Base-by-base conservation (phyloP, 2,329 filamentous ascomycete genomes). In the Ceratocystis variospora region DNA sequence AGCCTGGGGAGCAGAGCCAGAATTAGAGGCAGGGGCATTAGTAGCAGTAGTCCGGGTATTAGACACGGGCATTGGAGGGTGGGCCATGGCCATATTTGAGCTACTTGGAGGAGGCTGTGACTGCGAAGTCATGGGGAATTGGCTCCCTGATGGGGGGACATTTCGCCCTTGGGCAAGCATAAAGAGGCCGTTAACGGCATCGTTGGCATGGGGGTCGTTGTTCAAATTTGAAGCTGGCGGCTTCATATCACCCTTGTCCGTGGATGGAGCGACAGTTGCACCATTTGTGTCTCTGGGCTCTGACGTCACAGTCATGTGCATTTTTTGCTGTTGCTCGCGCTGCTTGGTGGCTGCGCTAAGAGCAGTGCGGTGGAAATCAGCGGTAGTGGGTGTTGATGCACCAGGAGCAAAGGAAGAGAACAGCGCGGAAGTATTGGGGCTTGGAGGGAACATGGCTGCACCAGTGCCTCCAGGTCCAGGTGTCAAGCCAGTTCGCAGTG, bases 351-450 rank as follows among this genome's bases (percentile, higher is more conserved):
- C 87, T 22, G 89, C 90, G 70, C 84, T 91, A 75, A 97, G 79
- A 33, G 93, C 94, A 70, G 93, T 96, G 68, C 93, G 88, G 72
- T 97, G 93, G 72, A 99, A 99, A 72, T 99, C 94, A 62, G 96
- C 79, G 0, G 93, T 96, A 69, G 87, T 87, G 7, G 94, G 94
- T 1, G 94, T 99, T 3, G 90, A 88, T 66, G 87, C 89, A 70
- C 89, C 89, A 73, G 84, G 89, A 70, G 89, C 86, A 46, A 94
- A 78, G 70, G 88, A 87, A 68, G 87, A 87, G 15, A 68, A 67
- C 76, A 92, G 90, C 5, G 96, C 77, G 63, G 88, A 88, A 77
- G 91, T 87, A 0, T 90, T 89, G 45, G 90, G 92, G 74, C 89
- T 96, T 1, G 90, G 88, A 66, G 93, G 91, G 79, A 97, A 97